Evolutionary conservation across 345 rosid species (phyloP).

Genomic region (Populus nigra): DNA sequence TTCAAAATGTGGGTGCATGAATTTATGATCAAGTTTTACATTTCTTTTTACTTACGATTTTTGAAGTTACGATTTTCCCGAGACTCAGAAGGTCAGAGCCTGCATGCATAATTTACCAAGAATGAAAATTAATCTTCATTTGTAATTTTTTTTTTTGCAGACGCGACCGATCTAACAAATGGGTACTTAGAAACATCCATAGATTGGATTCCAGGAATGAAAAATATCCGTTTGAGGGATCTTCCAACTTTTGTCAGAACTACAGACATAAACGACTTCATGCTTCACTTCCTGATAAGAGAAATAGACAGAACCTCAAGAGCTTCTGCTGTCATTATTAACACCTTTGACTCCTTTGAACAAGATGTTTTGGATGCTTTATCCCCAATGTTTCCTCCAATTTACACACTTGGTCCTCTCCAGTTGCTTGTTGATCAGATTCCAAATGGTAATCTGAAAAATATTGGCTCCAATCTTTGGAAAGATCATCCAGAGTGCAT

Average conservation of each 20-base stretch:
- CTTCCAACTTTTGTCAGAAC: conserved; percentile 41
- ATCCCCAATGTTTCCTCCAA: conserved; percentile 7
- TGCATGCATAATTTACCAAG: too few species aligned
- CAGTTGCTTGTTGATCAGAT: conserved; percentile 2
- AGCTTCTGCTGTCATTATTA: conserved; percentile 39
- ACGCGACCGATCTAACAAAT: conserved; percentile 27
- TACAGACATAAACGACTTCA: conserved; percentile 30
- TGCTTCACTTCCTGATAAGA: conserved; percentile 27
- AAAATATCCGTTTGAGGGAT: conserved; percentile 38
- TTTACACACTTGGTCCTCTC: conserved; percentile 17
- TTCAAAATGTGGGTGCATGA: neutral
- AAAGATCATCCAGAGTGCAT: conserved; percentile 8
- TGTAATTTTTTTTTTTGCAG: conserved; percentile 16
- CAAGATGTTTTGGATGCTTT: conserved; percentile 25
- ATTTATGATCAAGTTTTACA: too few species aligned
- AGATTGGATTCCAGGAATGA: conserved; percentile 52
- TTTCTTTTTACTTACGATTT: too few species aligned
- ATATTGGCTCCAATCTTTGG: conserved; percentile 11
- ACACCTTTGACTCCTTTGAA: conserved; percentile 42
- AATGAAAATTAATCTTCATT: too few species aligned
- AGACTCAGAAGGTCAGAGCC: too few species aligned
- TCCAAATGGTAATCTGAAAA: neutral
- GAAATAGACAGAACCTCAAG: conserved; percentile 19
- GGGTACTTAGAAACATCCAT: conserved; percentile 37
- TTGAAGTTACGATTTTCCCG: too few species aligned